Conservation (phyloP, 2,329 filamentous ascomycete genomes). For the Fusarium liriodendri region DNA sequence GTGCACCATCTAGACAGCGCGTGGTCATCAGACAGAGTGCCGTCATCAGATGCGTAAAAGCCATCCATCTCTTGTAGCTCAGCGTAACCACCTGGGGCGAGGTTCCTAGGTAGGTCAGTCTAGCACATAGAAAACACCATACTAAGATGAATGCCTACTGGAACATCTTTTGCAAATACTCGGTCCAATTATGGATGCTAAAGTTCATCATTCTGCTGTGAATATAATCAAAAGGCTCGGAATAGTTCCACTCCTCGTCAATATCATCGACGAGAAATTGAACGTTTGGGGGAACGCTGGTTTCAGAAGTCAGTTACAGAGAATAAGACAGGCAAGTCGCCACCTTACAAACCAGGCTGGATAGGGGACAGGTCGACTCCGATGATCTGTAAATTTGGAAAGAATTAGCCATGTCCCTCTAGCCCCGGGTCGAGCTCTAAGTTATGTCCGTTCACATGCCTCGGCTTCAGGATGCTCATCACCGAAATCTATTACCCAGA, state of each 20-base stretch:
- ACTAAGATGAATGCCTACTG: neutral
- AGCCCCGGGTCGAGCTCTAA: neutral
- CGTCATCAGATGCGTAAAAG: neutral
- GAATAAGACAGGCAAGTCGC: neutral
- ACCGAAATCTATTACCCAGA: neutral
- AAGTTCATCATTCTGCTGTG: neutral
- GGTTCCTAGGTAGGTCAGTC: neutral
- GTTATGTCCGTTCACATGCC: neutral
- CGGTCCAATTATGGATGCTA: neutral
- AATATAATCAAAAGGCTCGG: neutral
- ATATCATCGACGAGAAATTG: neutral
- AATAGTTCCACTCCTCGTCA: neutral
- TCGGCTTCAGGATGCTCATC: neutral
- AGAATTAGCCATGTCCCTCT: neutral
- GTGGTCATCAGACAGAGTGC: neutral
- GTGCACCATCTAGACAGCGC: neutral
- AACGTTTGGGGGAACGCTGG: neutral
- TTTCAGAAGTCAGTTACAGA: neutral
- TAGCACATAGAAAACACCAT: fast-evolving
- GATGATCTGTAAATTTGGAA: neutral
- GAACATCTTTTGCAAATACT: neutral
- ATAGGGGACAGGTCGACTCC: neutral
- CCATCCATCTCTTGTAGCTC: neutral
- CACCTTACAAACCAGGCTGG: neutral
- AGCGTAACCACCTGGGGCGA: neutral